Evolutionary conservation across 176 grass and related monocot species (phyloP).

Genomic region (Typha latifolia): DNA sequence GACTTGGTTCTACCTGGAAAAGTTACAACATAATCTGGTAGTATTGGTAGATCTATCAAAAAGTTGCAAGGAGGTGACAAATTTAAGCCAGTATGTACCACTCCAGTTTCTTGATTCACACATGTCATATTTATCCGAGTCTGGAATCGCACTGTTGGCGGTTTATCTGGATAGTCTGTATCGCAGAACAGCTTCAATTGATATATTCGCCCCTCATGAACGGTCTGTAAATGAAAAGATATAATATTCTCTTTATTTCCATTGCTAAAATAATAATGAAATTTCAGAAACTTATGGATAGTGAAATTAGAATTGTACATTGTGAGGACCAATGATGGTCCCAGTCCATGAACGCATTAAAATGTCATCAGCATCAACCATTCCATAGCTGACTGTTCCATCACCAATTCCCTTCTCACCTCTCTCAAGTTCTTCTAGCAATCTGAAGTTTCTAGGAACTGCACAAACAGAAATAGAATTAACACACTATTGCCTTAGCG

Average conservation of each 20-base stretch:
- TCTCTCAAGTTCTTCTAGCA: conserved; percentile 71
- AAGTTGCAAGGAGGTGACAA: not conserved
- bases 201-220: conserved; percentile 79
- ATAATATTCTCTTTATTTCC: not conserved
- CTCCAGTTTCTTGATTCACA: conserved; percentile 51
- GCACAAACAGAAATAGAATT: conserved; percentile 6
- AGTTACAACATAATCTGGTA: conserved; percentile 3
- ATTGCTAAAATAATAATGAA: too few species aligned
- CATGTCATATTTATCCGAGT: conserved; percentile 61
- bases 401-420: conserved; percentile 83
- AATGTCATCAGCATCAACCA: conserved; percentile 86
- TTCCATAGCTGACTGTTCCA: conserved; percentile 84
- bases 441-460: conserved; percentile 83
- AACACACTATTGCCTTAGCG: not conserved
- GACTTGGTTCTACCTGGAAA: conserved; percentile 68
- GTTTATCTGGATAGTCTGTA: conserved; percentile 71
- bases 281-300: too few species aligned
- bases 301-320: conserved; percentile 35
- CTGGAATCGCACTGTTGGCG: conserved; percentile 59
- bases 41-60: conserved; percentile 17
- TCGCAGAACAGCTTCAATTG: conserved; percentile 66
- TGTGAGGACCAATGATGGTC: conserved; percentile 67
- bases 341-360: conserved; percentile 84
- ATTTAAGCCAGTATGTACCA: conserved; percentile 30
- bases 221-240: conserved; percentile 34